These are phyloP conservation scores for Lipomyces orientalis DNA, from an alignment of 805 yeast genomes.

Conservation along the genomic window DNA sequence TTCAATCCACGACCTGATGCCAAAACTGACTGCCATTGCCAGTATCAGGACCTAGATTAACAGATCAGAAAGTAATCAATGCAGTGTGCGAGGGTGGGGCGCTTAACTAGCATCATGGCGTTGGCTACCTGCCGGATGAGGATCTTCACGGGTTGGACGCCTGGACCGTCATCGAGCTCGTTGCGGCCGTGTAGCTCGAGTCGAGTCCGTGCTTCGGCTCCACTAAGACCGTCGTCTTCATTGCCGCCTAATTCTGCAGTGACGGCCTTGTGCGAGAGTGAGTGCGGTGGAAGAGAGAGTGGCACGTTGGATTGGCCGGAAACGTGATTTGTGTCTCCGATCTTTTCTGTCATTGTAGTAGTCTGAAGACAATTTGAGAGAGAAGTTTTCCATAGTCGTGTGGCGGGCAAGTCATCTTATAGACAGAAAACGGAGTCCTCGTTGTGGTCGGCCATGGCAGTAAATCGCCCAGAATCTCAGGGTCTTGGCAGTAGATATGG, in stretches of 20 bases:
- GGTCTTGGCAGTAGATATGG: no score
- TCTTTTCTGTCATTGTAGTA: background rate
- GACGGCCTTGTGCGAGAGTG: background rate
- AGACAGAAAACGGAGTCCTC: no score
- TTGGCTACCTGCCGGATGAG: slow-evolving; percentile 70
- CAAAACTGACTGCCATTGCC: slow-evolving; percentile 59
- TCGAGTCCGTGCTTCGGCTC: slow-evolving; percentile 43
- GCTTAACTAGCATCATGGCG: slow-evolving; percentile 71
- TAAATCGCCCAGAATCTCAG: no score
- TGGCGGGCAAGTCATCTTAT: background rate
- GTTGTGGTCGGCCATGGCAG: no score
- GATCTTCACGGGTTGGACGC: slow-evolving; percentile 59
- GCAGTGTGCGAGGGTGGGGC: background rate
- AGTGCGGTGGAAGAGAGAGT: background rate
- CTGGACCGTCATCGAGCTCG: slow-evolving; percentile 62
- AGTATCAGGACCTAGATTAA: slow-evolving; percentile 46
- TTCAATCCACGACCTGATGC: slow-evolving; percentile 48
- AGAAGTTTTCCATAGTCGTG: background rate
- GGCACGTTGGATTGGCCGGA: slow-evolving; percentile 1
- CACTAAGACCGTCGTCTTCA: background rate
- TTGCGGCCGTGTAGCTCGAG: slow-evolving; percentile 58
- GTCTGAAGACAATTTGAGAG: background rate
- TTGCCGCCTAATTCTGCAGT: background rate
- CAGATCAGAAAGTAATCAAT: background rate
- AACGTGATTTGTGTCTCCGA: background rate